Evolutionary conservation across 1,284 basidiomycete species (phyloP), one percentile per base, ranked within the genome.

Genomic region (Pholiota adiposa): DNA sequence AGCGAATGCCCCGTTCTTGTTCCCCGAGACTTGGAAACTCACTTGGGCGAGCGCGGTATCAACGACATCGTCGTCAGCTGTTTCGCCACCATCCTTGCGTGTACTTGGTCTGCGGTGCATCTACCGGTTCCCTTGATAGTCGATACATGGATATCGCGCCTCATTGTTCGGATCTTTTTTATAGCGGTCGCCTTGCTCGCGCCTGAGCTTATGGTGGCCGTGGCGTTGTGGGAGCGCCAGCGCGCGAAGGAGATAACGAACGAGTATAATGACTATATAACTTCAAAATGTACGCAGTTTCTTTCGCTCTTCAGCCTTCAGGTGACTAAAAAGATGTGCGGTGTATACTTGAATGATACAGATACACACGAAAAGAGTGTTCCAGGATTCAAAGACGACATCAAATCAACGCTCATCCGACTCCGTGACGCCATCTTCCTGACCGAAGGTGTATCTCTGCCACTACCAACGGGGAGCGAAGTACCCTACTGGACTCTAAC

Each of bases 101-200:
- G 29, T 31, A 31, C 11, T 11, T 31, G 4, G 29, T 5, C 29
- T 31, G 16, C 74, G 0, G 58, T 75, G 11, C 75, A 76, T 54
- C 73, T 73, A 0, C 73, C 76, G 43, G 58, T 77, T n/a, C 70
- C 73, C 2, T 38, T 21, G n/a, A 2, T 27, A 49, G n/a, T 16
- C 16, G 27, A 38, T 16, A 36, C 18, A 25, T 27, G 43, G 41
- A n/a, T 29, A 46, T 41, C 50, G 23, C 38, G 29, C 7, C 34
- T 56, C 14, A 27, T 60, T n/a, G n/a, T 23, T 54, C 54, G 2
- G 43, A 58, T 40, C 12, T 54, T 4, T 11, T 31, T 4, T 31
- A 11, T 31, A 31, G 29, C 11, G 11, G 4, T 31, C 29, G 29
- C 5, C 29, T 11, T 31, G 29, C 5, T 31, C 5, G 29, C 29